phyloP scores from a whole-genome alignment of 495 filamentous ascomycete genomes.

The Durotheca rogersii region DNA sequence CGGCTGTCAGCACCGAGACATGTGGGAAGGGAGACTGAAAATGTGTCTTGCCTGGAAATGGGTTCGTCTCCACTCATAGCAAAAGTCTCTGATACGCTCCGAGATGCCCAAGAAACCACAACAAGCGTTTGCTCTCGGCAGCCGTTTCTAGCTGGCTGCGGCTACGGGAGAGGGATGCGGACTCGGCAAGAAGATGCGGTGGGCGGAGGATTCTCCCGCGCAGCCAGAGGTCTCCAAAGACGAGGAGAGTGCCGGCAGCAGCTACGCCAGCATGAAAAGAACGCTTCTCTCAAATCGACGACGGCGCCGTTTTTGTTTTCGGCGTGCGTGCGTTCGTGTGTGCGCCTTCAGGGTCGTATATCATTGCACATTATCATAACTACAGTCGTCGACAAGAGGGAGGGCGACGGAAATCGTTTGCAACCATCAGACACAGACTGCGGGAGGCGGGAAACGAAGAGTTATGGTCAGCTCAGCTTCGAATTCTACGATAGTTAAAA shows the following conservation, averaged over 20 bases:
- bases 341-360: constrained; percentile 22
- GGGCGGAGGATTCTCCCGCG: constrained; percentile 7
- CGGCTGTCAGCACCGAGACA: constrained; percentile 31
- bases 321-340: too few species aligned
- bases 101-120: not conserved
- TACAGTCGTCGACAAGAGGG: constrained; percentile 6
- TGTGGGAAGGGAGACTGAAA: constrained; percentile 27
- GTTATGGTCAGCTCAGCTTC: constrained; percentile 6
- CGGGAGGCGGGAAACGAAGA: not conserved
- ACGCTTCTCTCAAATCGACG: constrained; percentile 11
- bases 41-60: constrained; percentile 63
- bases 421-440: constrained; percentile 20
- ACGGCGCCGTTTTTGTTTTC: constrained; percentile 1
- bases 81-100: constrained; percentile 34
- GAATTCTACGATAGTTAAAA: constrained; percentile 1
- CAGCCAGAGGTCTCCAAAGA: not conserved
- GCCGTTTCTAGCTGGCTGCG: not conserved
- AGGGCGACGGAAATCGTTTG: constrained; percentile 6
- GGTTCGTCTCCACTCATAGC: constrained; percentile 78
- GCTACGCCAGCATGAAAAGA: too few species aligned
- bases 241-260: not conserved
- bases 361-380: constrained; percentile 32
- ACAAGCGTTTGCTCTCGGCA: not conserved
- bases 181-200: constrained; percentile 27
- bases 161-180: constrained; percentile 2